phyloP scores from a whole-genome alignment of 2,329 filamentous ascomycete genomes.

The Gnomoniopsis sp. region DNA sequence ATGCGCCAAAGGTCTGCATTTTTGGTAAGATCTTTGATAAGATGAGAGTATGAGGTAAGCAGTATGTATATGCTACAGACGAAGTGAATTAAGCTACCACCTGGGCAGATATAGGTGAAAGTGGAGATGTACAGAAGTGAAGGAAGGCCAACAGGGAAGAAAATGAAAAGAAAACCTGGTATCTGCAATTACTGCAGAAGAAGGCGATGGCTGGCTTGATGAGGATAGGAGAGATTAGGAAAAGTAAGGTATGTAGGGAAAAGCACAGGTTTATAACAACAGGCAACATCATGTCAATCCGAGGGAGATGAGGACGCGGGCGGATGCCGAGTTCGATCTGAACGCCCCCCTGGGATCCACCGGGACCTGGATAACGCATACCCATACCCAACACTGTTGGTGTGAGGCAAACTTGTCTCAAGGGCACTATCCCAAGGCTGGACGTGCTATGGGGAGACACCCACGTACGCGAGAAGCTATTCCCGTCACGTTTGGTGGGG shows the following conservation, averaged over 20 bases:
- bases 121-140: not conserved
- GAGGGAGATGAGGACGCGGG: not conserved
- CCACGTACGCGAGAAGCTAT: not conserved
- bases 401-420: not conserved
- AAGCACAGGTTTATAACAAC: not conserved
- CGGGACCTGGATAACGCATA: not conserved
- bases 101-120: conserved; percentile 9
- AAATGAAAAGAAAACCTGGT: not conserved
- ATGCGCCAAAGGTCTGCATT: conserved; percentile 19
- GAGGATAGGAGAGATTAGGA: not conserved
- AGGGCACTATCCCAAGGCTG: not conserved
- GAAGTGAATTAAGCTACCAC: conserved; percentile 8
- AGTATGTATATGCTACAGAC: not conserved
- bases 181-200: not conserved
- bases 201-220: not conserved
- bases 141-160: not conserved
- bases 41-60: not conserved
- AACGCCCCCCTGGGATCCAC: not conserved
- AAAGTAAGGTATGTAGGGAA: not conserved
- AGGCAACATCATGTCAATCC: not conserved
- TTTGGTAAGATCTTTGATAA: not conserved
- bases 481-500: not conserved
- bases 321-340: conserved; percentile 5
- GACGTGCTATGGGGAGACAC: not conserved
- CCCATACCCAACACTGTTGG: not conserved